Evolutionary conservation across 164 flowering plant species (phyloP), one percentile per base, ranked within the genome.

Genomic region (Aristolochia californica): DNA sequence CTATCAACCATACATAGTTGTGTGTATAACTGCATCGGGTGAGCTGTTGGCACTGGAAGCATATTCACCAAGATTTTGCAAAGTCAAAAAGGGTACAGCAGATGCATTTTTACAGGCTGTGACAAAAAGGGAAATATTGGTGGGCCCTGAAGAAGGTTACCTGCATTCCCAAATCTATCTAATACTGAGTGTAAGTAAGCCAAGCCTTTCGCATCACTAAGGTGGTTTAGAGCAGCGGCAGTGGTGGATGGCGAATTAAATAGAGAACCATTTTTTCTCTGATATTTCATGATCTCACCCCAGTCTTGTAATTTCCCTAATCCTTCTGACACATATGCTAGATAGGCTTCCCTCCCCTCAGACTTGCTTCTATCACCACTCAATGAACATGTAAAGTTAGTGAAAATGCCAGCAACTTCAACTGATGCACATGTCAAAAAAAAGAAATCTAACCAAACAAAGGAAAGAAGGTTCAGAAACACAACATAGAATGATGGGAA

Each of bases 161-260:
- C 97, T 73, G 85, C 83, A 83, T 72, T 62, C 13, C 80, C 80
- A 65, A 79, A 83, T 62, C 63, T 72, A 57, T 79, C 59, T 60
- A 85, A 60, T 48, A 83, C 53, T 2, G 78, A 69, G n/a, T 24
- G 53, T 53, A 93, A 85, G 72, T 89, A 93, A 50, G 58, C 67
- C 20, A 80, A 79, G 72, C 91, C 84, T 22, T 68, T 78, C 43
- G 66, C 27, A 70, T 87, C 74, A 2, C 66, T 74, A 57, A 70
- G 58, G 56, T 77, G 75, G 48, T 43, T 64, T 50, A 79, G 55
- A 70, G 85, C 85, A 67, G 95, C 90, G 43, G 99, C 95, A 58
- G 97, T 83, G 20, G 93, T 66, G 17, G 97, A 79, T 24, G 97
- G 99, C 56, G 95, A 93, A 77, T 87, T 84, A 62, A 89, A 84